Evolutionary conservation across 176 grass and related monocot species (phyloP), one percentile per base, ranked within the genome.

Genomic region (Avena insularis): DNA sequence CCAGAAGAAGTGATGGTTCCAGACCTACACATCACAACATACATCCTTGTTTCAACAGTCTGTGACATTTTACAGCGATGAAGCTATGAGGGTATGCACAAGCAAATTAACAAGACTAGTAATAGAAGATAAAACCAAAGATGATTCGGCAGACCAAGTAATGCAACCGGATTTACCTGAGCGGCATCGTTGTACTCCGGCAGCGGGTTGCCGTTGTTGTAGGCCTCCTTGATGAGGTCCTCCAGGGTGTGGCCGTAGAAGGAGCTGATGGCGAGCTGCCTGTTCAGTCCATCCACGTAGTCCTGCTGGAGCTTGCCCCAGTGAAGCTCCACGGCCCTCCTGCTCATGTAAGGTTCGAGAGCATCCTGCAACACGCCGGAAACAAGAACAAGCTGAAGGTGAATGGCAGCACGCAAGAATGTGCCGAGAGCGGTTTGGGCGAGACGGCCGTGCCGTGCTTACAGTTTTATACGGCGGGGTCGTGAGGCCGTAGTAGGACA

Each of bases 1-100:
- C 97, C 94, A 96, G 65, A 96, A 98, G 67, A 96, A 96, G 72
- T 96, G 89, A 75, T 98, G 97, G 89, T 92, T 98, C 93, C 94
- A 98, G 7, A 98, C 80, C 97, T 96, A 77, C 43, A 78, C 51
- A 77, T 59, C 49, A 29, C n/a, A 66, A 43, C 2, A 81, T 13
- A 14, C 11, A 84, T 61, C 23, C 9, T 75, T 62, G 16, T 47
- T 27, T 35, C 38, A 84, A 21, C 1, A 19, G 59, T 33, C 4
- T 60, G 82, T 7, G 21, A 14, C 50, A 71, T 33, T 47, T 12
- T 48, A 19, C 8, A 10, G 47, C 0, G 55, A 43, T 15, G 82
- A 61, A 66, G 19, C 46, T 25, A 25, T 3, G 16, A 85, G 46
- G 21, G 35, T 27, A 6, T 51, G 9, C 5, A 25, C 3, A 72